Percentiles rank a stretch among this genome's conserved stretches.
Conservation (phyloP, 1,284 basidiomycete species). For the Cryptococcus sp. region DNA sequence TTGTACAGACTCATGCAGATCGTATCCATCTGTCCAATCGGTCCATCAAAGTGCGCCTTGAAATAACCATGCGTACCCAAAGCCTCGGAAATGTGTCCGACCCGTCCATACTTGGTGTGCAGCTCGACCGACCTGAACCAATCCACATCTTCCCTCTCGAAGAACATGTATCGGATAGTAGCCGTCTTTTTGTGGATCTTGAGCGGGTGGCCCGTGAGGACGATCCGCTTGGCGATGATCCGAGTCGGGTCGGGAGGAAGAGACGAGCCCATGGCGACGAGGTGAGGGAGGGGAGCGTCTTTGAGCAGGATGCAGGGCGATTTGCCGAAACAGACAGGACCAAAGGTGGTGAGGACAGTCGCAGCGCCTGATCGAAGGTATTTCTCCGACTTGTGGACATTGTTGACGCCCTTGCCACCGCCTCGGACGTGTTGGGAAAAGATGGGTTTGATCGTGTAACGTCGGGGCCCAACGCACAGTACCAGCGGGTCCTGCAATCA, state of each 20-base stretch:
- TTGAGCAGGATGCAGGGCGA: constrained; percentile 68
- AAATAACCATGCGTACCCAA: constrained; percentile 98
- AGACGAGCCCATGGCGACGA: constrained; percentile 88
- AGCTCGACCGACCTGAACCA: constrained; percentile 93
- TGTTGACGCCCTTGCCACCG: constrained; percentile 84
- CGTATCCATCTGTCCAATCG: constrained; percentile 93
- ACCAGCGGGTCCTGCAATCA: constrained; percentile 70
- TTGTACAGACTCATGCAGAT: constrained; percentile 89
- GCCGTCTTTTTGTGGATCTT: constrained; percentile 97
- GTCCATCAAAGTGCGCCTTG: constrained; percentile 95
- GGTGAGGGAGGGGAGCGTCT: constrained; percentile 57
- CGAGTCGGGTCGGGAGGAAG: constrained; percentile 84
- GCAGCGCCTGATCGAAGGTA: constrained; percentile 79
- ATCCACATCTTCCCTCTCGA: constrained; percentile 83
- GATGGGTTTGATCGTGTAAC: constrained; percentile 75
- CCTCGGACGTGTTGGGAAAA: constrained; percentile 89
- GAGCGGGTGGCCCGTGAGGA: constrained; percentile 93
- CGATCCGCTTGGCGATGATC: constrained; percentile 84
- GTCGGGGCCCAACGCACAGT: constrained; percentile 80
- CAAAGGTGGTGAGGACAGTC: constrained; percentile 78
- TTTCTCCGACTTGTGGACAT: constrained; percentile 96
- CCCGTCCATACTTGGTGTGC: constrained; percentile 84
- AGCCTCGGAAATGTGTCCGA: constrained; percentile 87
- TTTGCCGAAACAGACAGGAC: constrained; percentile 83
- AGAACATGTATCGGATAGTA: constrained; percentile 98